These are phyloP conservation scores for Malassezia sympodialis DNA, from an alignment of 1,284 basidiomycete genomes.

Conservation along the genomic window DNA sequence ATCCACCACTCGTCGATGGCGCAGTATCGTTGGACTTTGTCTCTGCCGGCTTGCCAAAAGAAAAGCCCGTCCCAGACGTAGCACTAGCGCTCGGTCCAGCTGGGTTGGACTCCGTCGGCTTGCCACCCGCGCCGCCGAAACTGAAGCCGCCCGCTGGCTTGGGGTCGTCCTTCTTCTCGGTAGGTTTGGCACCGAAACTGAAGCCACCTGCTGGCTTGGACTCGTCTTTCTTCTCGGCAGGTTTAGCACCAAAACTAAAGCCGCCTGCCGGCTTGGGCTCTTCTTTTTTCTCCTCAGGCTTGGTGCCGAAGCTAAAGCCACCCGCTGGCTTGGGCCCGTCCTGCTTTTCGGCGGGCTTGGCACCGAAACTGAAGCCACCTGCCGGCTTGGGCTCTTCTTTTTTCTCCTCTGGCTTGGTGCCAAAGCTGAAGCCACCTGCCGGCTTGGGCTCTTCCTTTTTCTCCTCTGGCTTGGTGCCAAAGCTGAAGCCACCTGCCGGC, in stretches of 20 bases:
- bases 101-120: slow-evolving; percentile 25
- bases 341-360: slow-evolving; percentile 1
- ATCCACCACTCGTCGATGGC: slow-evolving; percentile 3
- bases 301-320: slow-evolving; percentile 5
- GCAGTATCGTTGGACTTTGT: slow-evolving; percentile 17
- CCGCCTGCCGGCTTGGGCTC: slow-evolving; percentile 5
- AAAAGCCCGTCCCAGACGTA: slow-evolving; percentile 16
- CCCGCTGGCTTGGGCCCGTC: slow-evolving; percentile 14
- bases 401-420: slow-evolving; percentile 14
- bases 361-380: slow-evolving; percentile 6
- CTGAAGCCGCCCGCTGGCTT: slow-evolving; percentile 18
- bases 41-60: slow-evolving; percentile 29
- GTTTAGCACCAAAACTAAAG: slow-evolving; percentile 9
- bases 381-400: slow-evolving; percentile 31
- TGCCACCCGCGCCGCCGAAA: slow-evolving; percentile 9
- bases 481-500: not conserved
- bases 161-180: slow-evolving; percentile 1
- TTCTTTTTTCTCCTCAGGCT: not conserved
- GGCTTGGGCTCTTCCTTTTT: slow-evolving; percentile 11
- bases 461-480: not conserved
- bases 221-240: not conserved
- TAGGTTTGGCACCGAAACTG: not conserved
- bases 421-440: slow-evolving; percentile 1
- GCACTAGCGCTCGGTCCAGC: slow-evolving; percentile 4
- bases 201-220: not conserved